phyloP scores from a whole-genome alignment of 176 grass and related monocot species.

The Otatea glauca region DNA sequence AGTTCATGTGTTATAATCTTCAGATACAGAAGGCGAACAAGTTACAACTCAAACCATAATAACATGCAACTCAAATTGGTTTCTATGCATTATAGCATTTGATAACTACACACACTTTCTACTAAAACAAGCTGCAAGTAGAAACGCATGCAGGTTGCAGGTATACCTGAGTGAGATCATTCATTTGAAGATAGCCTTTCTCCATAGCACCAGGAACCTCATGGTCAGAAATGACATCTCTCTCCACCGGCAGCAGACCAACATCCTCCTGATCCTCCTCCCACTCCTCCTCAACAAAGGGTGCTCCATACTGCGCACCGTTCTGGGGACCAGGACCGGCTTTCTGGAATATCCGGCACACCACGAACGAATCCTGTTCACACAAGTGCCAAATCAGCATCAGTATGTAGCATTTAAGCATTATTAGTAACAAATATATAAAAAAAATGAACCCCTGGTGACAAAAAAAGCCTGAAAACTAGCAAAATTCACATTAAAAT shows the following conservation, averaged over 20 bases:
- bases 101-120: background rate
- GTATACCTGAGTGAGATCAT: constrained; percentile 72
- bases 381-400: constrained; percentile 6
- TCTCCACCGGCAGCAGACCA: constrained; percentile 51
- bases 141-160: background rate
- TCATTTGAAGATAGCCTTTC: constrained; percentile 75
- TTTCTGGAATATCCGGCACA: constrained; percentile 98
- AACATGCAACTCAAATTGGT: background rate
- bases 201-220: constrained; percentile 59
- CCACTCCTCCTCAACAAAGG: constrained; percentile 97
- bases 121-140: background rate
- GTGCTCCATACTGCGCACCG: constrained; percentile 93
- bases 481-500: background rate
- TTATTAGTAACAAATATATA: background rate
- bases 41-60: constrained; percentile 1
- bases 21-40: background rate
- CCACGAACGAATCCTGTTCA: constrained; percentile 77
- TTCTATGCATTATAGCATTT: background rate
- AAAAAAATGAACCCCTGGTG: background rate
- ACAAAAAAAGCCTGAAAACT: background rate
- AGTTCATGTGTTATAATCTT: background rate
- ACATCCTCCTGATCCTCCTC: constrained; percentile 59
- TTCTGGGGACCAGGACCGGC: constrained; percentile 82
- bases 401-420: background rate
- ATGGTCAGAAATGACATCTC: constrained; percentile 31